These are phyloP conservation scores for Phaeotremella skinneri DNA, from an alignment of 768 basidiomycete genomes.

Conservation along the genomic window DNA sequence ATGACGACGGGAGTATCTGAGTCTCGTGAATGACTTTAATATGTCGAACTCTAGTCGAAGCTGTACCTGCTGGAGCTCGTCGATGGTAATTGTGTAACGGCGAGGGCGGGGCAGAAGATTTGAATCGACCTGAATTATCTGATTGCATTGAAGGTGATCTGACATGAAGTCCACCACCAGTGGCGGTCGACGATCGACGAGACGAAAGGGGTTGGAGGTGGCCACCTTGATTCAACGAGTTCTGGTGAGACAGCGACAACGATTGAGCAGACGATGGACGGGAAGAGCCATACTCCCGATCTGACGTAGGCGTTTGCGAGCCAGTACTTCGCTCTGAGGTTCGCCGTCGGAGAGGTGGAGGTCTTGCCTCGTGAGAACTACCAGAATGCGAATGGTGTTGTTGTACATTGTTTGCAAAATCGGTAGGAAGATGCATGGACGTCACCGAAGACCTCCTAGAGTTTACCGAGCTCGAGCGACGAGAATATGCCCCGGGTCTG, in stretches of 20 bases:
- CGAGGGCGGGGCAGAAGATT: constrained; percentile 62
- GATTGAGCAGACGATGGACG: constrained; percentile 85
- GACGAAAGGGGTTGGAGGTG: constrained; percentile 17
- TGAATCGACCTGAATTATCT: constrained; percentile 61
- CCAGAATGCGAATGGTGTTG: constrained; percentile 47
- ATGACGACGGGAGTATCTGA: constrained; percentile 62
- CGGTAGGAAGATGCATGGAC: constrained; percentile 59
- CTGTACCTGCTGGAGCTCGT: constrained; percentile 68
- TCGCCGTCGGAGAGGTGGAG: constrained; percentile 54
- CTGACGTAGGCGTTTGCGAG: constrained; percentile 85
- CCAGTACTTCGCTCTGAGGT: constrained; percentile 62
- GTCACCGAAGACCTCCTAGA: constrained; percentile 69
- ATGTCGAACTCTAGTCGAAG: constrained; percentile 64
- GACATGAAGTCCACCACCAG: constrained; percentile 53
- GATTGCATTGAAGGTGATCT: constrained; percentile 69
- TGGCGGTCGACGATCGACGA: constrained; percentile 58
- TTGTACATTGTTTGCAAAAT: constrained; percentile 55
- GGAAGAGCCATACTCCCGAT: constrained; percentile 58
- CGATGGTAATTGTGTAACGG: constrained; percentile 76
- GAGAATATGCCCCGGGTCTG: constrained; percentile 72
- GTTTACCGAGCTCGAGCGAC: constrained; percentile 86
- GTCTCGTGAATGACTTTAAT: constrained; percentile 41
- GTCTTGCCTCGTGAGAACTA: constrained; percentile 7
- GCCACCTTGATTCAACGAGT: constrained; percentile 55
- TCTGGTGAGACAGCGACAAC: constrained; percentile 2